Percentiles rank a stretch among this genome's conserved stretches.
Evolutionary conservation across 306 rosid genomes (phyloP).

Genomic region (Cicer bijugum): DNA sequence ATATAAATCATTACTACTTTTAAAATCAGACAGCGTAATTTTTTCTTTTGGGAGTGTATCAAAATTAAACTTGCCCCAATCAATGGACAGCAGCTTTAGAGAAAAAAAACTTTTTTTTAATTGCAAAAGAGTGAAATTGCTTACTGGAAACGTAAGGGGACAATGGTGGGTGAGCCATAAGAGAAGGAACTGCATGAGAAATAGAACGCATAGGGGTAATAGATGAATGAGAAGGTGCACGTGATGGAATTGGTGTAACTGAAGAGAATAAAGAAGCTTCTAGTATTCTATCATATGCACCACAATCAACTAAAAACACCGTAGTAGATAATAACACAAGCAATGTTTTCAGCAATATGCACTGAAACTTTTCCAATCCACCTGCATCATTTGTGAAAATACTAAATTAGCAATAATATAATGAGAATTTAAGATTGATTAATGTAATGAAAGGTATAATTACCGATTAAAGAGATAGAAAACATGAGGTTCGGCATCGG

Average conservation of each 20-base stretch:
- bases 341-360: slow-evolving; percentile 23
- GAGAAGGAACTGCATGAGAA: slow-evolving; percentile 41
- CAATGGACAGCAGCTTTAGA: slow-evolving; percentile 1
- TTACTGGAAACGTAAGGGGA: slow-evolving; percentile 44
- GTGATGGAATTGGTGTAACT: background rate
- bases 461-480: slow-evolving; percentile 28
- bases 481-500: slow-evolving; percentile 1
- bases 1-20: too few relatives aligned
- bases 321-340: slow-evolving; percentile 3
- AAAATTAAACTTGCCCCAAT: background rate
- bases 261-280: slow-evolving; percentile 10
- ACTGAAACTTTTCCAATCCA: background rate
- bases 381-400: slow-evolving; percentile 31
- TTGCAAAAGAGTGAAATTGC: background rate
- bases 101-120: background rate
- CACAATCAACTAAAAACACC: slow-evolving; percentile 33
- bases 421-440: background rate
- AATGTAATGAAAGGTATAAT: background rate
- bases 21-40: too few relatives aligned
- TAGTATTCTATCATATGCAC: slow-evolving; percentile 29
- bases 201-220: slow-evolving; percentile 32
- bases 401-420: background rate
- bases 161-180: slow-evolving; percentile 37
- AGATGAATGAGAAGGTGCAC: background rate
- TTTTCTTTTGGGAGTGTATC: too few relatives aligned